Percentiles rank a stretch among this genome's conserved stretches.
phyloP scores from a whole-genome alignment of 305 asterid genomes.

The Fraxinus baroniana region DNA sequence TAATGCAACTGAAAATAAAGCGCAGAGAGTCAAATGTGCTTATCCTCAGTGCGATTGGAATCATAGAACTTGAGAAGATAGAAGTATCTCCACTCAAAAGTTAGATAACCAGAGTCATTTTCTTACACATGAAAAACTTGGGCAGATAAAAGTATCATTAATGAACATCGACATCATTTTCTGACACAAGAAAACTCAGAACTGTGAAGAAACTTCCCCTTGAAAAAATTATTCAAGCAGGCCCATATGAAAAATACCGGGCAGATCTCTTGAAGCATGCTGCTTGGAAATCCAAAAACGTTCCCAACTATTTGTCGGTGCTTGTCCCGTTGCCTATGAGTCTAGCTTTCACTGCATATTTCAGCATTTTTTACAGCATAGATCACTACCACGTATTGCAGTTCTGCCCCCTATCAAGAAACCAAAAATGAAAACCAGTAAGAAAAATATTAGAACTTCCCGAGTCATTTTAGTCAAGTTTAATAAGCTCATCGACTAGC shows the following conservation, averaged over 20 bases:
- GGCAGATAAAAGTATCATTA: not conserved
- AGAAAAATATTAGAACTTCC: not conserved
- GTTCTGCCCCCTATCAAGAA: not conserved
- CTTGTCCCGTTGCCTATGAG: not conserved
- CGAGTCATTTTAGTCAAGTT: not conserved
- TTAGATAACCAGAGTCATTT: not conserved
- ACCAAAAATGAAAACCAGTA: not conserved
- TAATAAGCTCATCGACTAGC: not conserved
- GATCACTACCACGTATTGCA: not conserved
- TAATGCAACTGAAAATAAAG: not conserved
- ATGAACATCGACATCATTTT: not conserved
- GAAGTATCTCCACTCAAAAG: not conserved
- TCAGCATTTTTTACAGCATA: not conserved
- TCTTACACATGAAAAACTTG: not conserved
- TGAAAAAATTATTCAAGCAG: not conserved
- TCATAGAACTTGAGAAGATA: not conserved
- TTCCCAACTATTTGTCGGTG: not conserved
- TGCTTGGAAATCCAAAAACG: not conserved
- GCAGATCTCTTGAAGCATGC: not conserved
- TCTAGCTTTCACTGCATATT: not conserved
- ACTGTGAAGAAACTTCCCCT: conserved; percentile 6
- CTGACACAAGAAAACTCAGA: not conserved
- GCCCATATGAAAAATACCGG: not conserved
- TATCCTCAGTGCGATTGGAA: not conserved
- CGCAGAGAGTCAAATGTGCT: not conserved